Evolutionary conservation across 1,139 yeast genomes (phyloP).

Genomic region (Lizanozyma gosingica): DNA sequence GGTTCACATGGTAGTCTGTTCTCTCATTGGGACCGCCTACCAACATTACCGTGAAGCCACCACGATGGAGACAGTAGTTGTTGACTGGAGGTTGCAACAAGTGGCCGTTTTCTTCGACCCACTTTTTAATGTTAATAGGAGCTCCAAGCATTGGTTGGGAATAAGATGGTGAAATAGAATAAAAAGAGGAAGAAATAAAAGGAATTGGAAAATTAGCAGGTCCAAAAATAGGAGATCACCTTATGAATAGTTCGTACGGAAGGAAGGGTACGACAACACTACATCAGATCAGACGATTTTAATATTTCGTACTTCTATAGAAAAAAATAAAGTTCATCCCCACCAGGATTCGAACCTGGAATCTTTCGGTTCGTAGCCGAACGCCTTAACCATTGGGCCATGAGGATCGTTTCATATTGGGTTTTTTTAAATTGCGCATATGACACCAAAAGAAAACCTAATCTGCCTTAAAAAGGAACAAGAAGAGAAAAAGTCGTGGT

Average conservation of each 20-base stretch:
- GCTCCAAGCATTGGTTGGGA: constrained; percentile 56
- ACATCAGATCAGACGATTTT: too few relatives aligned
- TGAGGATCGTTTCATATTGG: constrained; percentile 43
- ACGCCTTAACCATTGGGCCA: constrained; percentile 93
- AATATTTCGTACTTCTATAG: fast-evolving
- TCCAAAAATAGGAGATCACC: too few relatives aligned
- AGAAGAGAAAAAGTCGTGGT: too few relatives aligned
- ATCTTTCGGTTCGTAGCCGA: constrained; percentile 92
- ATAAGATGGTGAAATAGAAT: too few relatives aligned
- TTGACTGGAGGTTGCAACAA: constrained; percentile 87
- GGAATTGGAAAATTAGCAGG: too few relatives aligned
- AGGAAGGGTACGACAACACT: too few relatives aligned
- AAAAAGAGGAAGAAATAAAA: too few relatives aligned
- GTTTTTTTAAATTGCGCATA: too few relatives aligned
- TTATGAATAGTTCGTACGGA: too few relatives aligned
- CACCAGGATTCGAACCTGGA: constrained; percentile 96
- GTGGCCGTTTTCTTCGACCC: constrained; percentile 73
- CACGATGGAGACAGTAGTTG: constrained; percentile 81
- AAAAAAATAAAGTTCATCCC: constrained; percentile 53
- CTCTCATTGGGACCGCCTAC: constrained; percentile 95
- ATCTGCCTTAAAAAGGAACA: too few relatives aligned
- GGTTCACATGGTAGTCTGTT: constrained; percentile 88
- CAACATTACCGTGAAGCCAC: constrained; percentile 88
- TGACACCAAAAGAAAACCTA: too few relatives aligned
- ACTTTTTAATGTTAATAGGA: constrained; percentile 69